A percentile compares a stretch with the other conserved stretches of the same genome.
Evolutionary conservation across 2,329 filamentous ascomycete genomes (phyloP).

Genomic region (Geoglossum cookeanum): DNA sequence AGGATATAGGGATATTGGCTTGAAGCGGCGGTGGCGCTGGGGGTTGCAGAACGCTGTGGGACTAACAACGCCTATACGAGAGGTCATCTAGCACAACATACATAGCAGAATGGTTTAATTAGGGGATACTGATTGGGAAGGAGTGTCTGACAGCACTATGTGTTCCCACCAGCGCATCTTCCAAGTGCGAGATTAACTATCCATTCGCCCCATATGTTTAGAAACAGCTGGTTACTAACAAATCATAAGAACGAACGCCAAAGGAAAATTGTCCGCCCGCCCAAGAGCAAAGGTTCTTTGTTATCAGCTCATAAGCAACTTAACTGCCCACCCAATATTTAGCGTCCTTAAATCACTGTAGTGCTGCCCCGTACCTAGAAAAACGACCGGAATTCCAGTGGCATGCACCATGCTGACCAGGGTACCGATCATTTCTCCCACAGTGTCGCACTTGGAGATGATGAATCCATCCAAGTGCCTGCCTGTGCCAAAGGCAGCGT

Average conservation of each 20-base stretch:
- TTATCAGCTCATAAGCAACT: slow-evolving; percentile 34
- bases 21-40: no score
- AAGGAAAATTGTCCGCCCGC: neutral
- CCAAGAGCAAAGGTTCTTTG: neutral
- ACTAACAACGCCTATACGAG: no score
- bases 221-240: no score
- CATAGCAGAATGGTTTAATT: no score
- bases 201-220: no score
- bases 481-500: slow-evolving; percentile 67
- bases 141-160: no score
- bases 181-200: no score
- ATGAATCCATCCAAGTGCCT: slow-evolving; percentile 87
- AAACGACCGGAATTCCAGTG: slow-evolving; percentile 87
- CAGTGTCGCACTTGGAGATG: slow-evolving; percentile 95
- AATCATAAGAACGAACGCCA: neutral
- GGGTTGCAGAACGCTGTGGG: no score
- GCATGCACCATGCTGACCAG: slow-evolving; percentile 95
- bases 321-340: slow-evolving; percentile 44
- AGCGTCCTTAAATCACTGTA: slow-evolving; percentile 45
- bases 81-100: no score
- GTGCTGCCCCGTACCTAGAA: slow-evolving; percentile 58
- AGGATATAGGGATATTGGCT: no score
- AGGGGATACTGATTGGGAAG: no score
- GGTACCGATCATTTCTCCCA: slow-evolving; percentile 96
- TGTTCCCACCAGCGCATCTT: no score